A percentile compares a stretch with the other conserved stretches of the same genome.
phyloP scores from a whole-genome alignment of 768 basidiomycete genomes.

The Lactarius tabidus region DNA sequence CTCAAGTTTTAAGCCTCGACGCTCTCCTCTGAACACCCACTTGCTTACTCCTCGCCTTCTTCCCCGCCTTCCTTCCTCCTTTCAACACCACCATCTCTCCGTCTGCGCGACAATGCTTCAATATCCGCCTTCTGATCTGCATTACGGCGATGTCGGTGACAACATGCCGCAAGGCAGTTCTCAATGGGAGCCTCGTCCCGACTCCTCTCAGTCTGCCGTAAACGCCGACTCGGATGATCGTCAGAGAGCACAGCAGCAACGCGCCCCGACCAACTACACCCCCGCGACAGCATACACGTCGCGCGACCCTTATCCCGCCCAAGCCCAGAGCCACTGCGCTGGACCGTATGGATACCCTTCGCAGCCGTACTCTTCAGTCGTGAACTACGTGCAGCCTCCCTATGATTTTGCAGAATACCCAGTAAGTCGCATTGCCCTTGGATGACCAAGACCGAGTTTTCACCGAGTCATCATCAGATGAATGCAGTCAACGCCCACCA shows the following conservation, averaged over 20 bases:
- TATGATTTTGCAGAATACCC: slow-evolving; percentile 23
- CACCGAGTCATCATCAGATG: slow-evolving; percentile 12
- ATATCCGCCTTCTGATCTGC: slow-evolving; percentile 14
- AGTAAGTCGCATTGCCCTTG: slow-evolving; percentile 2
- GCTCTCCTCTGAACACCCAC: slow-evolving; percentile 2
- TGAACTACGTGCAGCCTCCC: slow-evolving; percentile 16
- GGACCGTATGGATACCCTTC: slow-evolving; percentile 8
- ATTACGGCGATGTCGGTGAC: neutral
- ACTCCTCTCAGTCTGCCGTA: slow-evolving; percentile 19
- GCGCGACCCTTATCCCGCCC: slow-evolving; percentile 9
- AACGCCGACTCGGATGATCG: slow-evolving; percentile 16
- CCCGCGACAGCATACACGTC: slow-evolving; percentile 1
- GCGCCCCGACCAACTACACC: slow-evolving; percentile 3
- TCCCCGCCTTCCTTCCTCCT: neutral
- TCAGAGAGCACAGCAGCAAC: neutral
- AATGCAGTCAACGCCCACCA: neutral
- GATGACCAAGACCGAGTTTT: neutral
- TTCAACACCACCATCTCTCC: neutral
- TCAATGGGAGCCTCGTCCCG: slow-evolving; percentile 11
- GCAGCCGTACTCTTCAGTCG: neutral
- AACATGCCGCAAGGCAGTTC: slow-evolving; percentile 3
- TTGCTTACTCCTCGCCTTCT: neutral
- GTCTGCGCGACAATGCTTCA: slow-evolving; percentile 4
- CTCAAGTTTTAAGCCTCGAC: slow-evolving; percentile 19
- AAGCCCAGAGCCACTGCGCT: neutral